Percentiles rank a stretch among this genome's conserved stretches.
Conservation (phyloP, 192 early-diverging fungal species). For the Gaertneriomyces sp. region DNA sequence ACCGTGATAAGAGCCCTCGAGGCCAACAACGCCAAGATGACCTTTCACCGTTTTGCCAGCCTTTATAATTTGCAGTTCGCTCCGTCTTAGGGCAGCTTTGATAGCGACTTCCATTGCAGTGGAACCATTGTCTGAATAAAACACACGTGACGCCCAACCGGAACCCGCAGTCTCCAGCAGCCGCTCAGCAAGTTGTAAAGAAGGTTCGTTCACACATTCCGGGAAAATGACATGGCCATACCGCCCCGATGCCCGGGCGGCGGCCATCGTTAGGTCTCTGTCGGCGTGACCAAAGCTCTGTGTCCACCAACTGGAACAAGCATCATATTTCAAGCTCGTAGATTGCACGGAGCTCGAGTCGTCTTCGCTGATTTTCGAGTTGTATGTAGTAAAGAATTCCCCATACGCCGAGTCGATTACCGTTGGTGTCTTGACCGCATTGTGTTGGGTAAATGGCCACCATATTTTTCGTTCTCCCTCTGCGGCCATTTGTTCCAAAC, state of each 20-base stretch:
- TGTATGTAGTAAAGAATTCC: slow-evolving; percentile 61
- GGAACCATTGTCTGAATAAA: slow-evolving; percentile 78
- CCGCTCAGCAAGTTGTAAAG: slow-evolving; percentile 54
- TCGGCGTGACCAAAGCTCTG: slow-evolving; percentile 73
- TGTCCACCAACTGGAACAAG: slow-evolving; percentile 80
- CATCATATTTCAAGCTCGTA: slow-evolving; percentile 53
- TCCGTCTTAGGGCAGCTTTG: slow-evolving; percentile 69
- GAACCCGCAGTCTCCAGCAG: slow-evolving; percentile 52
- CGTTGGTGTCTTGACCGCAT: slow-evolving; percentile 51
- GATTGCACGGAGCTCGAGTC: not conserved
- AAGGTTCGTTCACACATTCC: slow-evolving; percentile 66
- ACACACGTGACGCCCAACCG: slow-evolving; percentile 67
- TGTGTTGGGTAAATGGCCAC: slow-evolving; percentile 84
- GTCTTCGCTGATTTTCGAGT: not conserved
- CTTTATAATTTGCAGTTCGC: slow-evolving; percentile 29
- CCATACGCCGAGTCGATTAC: slow-evolving; percentile 72
- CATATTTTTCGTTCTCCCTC: slow-evolving; percentile 53
- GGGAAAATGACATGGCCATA: slow-evolving; percentile 83
- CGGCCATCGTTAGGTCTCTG: slow-evolving; percentile 51
- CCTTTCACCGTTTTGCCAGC: slow-evolving; percentile 25
- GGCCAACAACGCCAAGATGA: slow-evolving; percentile 58
- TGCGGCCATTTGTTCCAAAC: slow-evolving; percentile 50
- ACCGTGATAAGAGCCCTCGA: slow-evolving; percentile 79
- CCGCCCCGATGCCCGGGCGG: slow-evolving; percentile 64
- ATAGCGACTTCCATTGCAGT: slow-evolving; percentile 78